Conservation (phyloP, 2,329 filamentous ascomycete genomes). For the Pleomassaria siparia region DNA sequence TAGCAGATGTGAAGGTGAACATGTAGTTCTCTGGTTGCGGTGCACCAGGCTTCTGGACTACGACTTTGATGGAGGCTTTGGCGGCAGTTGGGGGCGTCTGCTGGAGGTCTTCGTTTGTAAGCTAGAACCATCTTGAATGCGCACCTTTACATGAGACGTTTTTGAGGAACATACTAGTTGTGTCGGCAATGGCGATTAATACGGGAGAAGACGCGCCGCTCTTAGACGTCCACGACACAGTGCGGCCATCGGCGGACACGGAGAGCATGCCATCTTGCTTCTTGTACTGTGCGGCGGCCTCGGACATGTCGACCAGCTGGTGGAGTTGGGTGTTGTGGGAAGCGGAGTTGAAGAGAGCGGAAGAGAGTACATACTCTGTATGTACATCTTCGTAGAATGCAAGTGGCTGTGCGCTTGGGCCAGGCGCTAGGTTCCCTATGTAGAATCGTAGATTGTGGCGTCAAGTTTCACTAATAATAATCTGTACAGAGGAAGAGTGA, state of each 20-base stretch:
- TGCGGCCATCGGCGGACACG: conserved; percentile 71
- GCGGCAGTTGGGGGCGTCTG: conserved; percentile 85
- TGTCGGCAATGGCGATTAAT: conserved; percentile 70
- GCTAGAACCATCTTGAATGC: neutral
- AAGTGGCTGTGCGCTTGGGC: neutral
- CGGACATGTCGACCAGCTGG: conserved; percentile 28
- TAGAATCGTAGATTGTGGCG: too few species aligned
- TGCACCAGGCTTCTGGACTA: conserved; percentile 66
- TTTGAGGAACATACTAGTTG: conserved; percentile 67
- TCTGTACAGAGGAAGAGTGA: too few species aligned
- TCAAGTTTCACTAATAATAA: too few species aligned
- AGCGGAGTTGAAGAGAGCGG: neutral
- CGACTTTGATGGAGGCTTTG: conserved; percentile 93
- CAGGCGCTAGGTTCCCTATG: too few species aligned
- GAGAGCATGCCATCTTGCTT: conserved; percentile 90
- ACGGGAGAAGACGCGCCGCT: conserved; percentile 64
- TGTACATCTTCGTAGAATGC: too few species aligned
- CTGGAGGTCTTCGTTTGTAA: conserved; percentile 70
- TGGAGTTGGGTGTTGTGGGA: neutral
- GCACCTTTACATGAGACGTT: neutral
- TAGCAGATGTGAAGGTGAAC: conserved; percentile 83
- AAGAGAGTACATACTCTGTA: too few species aligned
- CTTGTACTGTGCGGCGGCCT: conserved; percentile 67
- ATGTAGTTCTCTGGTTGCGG: conserved; percentile 70
- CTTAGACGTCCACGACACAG: conserved; percentile 78